These are phyloP conservation scores for Coniophora puteana DNA, from an alignment of 1,284 basidiomycete species.

Conservation along the genomic window DNA sequence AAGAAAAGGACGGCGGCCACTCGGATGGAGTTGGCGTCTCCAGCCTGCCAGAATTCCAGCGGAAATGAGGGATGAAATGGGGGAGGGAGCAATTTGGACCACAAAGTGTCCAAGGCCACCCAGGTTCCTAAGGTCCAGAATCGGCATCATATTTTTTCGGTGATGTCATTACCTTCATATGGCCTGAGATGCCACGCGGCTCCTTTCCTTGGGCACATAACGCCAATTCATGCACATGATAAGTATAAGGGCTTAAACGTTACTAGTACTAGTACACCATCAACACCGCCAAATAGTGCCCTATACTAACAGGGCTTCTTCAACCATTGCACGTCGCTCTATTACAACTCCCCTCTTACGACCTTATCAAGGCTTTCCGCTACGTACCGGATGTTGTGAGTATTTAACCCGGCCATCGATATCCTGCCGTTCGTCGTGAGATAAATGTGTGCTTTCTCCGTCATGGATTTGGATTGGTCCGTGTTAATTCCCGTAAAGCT, in stretches of 20 bases:
- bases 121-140: slow-evolving; percentile 28
- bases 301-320: slow-evolving; percentile 22
- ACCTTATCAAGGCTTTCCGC: slow-evolving; percentile 34
- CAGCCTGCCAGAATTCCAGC: slow-evolving; percentile 4
- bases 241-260: slow-evolving; percentile 9
- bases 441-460: slow-evolving; percentile 83
- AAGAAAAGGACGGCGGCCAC: slow-evolving; percentile 9
- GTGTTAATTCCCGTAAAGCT: slow-evolving; percentile 79
- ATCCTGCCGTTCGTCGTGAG: slow-evolving; percentile 85
- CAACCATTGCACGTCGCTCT: slow-evolving; percentile 12
- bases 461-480: slow-evolving; percentile 69
- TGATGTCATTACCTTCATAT: slow-evolving; percentile 23
- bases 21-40: slow-evolving; percentile 3
- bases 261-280: slow-evolving; percentile 3
- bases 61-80: slow-evolving; percentile 9
- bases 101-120: slow-evolving; percentile 23
- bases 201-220: slow-evolving; percentile 11
- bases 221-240: slow-evolving; percentile 6
- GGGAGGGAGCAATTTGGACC: slow-evolving; percentile 8
- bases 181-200: slow-evolving; percentile 8
- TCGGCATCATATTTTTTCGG: slow-evolving; percentile 13
- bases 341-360: slow-evolving; percentile 52
- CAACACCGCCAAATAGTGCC: slow-evolving; percentile 21
- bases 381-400: slow-evolving; percentile 73
- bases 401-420: slow-evolving; percentile 83